Evolutionary conservation across 345 rosid species (phyloP).

Genomic region (Brassica napus): Da-Ae NC_063451.1:23916501-23917000

Average conservation of each 20-base stretch:
- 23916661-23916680: conserved; percentile 34
- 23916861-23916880: not conserved
- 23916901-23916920: not conserved
- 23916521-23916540: conserved; percentile 8
- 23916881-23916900: not conserved
- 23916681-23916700: conserved; percentile 15
- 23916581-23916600: conserved; percentile 14
- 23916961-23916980: not conserved
- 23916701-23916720: not conserved
- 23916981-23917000: not conserved
- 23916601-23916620: conserved; percentile 40
- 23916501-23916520: too few species aligned
- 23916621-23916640: conserved; percentile 31
- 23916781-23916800: conserved; percentile 44
- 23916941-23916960: not conserved
- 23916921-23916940: not conserved
- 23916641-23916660: conserved; percentile 1
- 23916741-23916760: conserved; percentile 41
- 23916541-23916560: conserved; percentile 27
- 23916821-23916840: conserved; percentile 84
- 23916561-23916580: conserved; percentile 19
- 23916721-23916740: not conserved
- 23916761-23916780: conserved; percentile 47
- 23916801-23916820: conserved; percentile 54
- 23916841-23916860: conserved; percentile 56